These are phyloP conservation scores for Agaricus blazei DNA, from an alignment of 768 basidiomycete species.

Conservation along the genomic window DNA sequence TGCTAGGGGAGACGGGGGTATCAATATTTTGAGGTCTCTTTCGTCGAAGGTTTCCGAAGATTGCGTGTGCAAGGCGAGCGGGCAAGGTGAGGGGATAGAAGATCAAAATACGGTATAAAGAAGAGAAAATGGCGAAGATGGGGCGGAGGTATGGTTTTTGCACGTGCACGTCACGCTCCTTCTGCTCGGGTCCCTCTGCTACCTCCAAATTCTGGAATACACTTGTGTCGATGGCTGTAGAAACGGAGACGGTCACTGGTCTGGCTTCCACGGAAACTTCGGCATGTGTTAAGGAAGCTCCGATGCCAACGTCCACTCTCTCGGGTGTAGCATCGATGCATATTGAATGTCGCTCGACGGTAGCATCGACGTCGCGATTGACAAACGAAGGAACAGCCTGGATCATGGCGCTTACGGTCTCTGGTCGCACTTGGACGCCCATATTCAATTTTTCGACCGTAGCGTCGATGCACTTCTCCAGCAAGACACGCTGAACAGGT, in stretches of 20 bases:
- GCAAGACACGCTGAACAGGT: conserved; percentile 23
- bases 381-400: conserved; percentile 33
- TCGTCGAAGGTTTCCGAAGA: conserved; percentile 12
- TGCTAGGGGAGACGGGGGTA: conserved; percentile 8
- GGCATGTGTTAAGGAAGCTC: conserved; percentile 30
- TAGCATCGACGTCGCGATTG: conserved; percentile 28
- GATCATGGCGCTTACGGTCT: conserved; percentile 24
- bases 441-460: conserved; percentile 25
- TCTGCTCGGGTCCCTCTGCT: conserved; percentile 1
- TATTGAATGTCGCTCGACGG: conserved; percentile 23
- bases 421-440: conserved; percentile 26
- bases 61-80: conserved; percentile 24
- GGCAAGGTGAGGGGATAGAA: conserved; percentile 47
- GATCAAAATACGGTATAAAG: conserved; percentile 44
- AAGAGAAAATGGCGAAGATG: conserved; percentile 37
- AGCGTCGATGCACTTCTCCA: conserved; percentile 47
- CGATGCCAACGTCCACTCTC: conserved; percentile 39
- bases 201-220: conserved; percentile 11
- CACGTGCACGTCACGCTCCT: neutral
- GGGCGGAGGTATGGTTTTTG: conserved; percentile 26
- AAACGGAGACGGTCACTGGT: conserved; percentile 32
- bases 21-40: neutral
- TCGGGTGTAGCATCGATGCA: conserved; percentile 48
- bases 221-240: conserved; percentile 41
- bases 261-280: conserved; percentile 4